Evolutionary conservation across 768 basidiomycete species (phyloP).

Genomic region (Trichaptum fuscoviolaceum): DNA sequence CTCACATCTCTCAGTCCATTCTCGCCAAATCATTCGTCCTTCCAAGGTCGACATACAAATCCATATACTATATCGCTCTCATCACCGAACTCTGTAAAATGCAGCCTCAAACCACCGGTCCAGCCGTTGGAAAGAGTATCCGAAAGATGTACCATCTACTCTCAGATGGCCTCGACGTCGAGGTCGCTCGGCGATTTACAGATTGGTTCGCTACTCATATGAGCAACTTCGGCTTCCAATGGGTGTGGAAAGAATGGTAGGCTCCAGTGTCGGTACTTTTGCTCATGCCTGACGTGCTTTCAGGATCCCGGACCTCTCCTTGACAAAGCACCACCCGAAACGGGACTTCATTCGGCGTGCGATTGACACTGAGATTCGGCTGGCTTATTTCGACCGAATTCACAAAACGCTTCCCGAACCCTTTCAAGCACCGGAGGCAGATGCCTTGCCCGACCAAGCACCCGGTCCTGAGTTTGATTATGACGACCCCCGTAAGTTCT

Average conservation of each 20-base stretch:
- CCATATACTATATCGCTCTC: conserved; percentile 81
- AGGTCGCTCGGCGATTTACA: conserved; percentile 72
- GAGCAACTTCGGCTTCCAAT: conserved; percentile 96
- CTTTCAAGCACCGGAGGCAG: conserved; percentile 64
- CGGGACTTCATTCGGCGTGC: conserved; percentile 83
- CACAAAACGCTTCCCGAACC: conserved; percentile 79
- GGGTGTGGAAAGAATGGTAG: conserved; percentile 99
- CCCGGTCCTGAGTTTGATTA: conserved; percentile 82
- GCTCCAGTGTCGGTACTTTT: conserved; percentile 19
- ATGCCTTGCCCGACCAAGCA: conserved; percentile 60
- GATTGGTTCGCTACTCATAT: conserved; percentile 97
- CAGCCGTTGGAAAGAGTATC: conserved; percentile 94
- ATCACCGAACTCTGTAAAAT: conserved; percentile 94
- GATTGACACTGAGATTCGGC: conserved; percentile 82
- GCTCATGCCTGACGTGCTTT: not conserved
- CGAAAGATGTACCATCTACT: conserved; percentile 75
- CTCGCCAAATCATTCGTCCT: conserved; percentile 53
- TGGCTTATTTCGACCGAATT: conserved; percentile 92
- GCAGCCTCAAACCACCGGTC: conserved; percentile 89
- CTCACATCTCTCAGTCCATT: conserved; percentile 1
- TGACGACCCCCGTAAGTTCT: conserved; percentile 63
- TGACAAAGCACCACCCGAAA: conserved; percentile 76
- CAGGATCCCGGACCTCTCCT: conserved; percentile 82
- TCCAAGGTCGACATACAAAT: conserved; percentile 70
- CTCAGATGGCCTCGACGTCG: conserved; percentile 85